phyloP scores from a whole-genome alignment of 495 filamentous ascomycete species.

The Trichocladium antarcticum region DNA sequence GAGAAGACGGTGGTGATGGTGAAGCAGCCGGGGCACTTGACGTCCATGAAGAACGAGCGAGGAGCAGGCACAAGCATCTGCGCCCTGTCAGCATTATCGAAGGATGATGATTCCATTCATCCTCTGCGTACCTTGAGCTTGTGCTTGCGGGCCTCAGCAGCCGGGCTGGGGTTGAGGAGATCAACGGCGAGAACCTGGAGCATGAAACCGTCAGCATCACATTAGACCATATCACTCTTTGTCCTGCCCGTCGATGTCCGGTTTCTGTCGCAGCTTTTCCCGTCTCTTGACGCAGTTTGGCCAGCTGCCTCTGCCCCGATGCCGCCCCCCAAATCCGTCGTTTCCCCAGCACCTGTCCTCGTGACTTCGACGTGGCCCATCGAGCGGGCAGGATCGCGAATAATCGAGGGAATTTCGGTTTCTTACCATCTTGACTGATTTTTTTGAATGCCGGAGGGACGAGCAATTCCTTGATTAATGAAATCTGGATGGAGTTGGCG shows the following conservation, averaged over 20 bases:
- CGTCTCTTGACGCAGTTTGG: neutral
- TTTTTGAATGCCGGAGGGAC: conserved; percentile 30
- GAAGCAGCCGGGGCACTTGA: conserved; percentile 99
- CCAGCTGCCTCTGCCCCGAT: neutral
- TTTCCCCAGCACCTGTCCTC: conserved; percentile 3
- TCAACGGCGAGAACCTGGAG: conserved; percentile 96
- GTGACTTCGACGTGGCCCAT: conserved; percentile 5
- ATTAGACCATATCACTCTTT: neutral
- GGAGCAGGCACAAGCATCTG: conserved; percentile 89
- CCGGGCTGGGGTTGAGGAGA: conserved; percentile 95
- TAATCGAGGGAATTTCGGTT: conserved; percentile 19
- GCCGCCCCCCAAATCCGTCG: neutral
- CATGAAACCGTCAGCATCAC: conserved; percentile 30
- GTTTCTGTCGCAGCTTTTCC: neutral
- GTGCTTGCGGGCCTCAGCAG: conserved; percentile 94
- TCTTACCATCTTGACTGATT: conserved; percentile 52
- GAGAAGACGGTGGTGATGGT: conserved; percentile 99
- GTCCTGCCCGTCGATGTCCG: conserved; percentile 2
- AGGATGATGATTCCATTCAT: neutral
- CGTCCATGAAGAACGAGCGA: conserved; percentile 99
- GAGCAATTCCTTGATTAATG: conserved; percentile 37
- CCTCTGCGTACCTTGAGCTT: conserved; percentile 87
- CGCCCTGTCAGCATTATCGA: conserved; percentile 16
- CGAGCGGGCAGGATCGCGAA: conserved; percentile 6
- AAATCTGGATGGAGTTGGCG: conserved; percentile 30